Evolutionary conservation across 257 asterid genomes (phyloP).

Genomic region (Fraxinus pennsylvanica): DNA sequence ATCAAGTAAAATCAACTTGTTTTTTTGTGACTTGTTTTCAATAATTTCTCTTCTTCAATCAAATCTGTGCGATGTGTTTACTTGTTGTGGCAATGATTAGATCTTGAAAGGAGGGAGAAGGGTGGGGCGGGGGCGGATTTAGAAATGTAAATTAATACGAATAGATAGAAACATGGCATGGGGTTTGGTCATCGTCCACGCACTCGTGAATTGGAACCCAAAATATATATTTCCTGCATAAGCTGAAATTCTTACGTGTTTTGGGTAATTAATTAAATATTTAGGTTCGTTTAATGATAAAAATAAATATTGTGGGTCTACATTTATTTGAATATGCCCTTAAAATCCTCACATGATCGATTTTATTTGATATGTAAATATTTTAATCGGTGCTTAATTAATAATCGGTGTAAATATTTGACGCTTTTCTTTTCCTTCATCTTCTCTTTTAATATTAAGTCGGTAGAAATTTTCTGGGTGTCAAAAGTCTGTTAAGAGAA

Average conservation of each 20-base stretch:
- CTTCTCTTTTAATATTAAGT: too few species aligned
- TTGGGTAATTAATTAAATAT: not conserved
- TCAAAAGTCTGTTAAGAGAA: too few species aligned
- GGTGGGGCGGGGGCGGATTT: too few species aligned
- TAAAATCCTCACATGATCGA: slow-evolving; percentile 24
- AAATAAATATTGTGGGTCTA: slow-evolving; percentile 6
- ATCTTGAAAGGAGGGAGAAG: too few species aligned
- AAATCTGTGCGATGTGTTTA: too few species aligned
- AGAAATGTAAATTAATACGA: not conserved
- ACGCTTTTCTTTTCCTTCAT: too few species aligned
- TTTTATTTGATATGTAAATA: slow-evolving; percentile 23
- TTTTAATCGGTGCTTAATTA: not conserved
- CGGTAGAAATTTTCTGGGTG: too few species aligned
- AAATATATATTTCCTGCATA: slow-evolving; percentile 2
- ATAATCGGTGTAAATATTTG: not conserved
- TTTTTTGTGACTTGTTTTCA: too few species aligned
- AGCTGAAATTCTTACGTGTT: slow-evolving; percentile 19
- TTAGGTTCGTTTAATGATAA: not conserved
- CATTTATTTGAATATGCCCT: slow-evolving; percentile 26
- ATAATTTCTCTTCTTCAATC: too few species aligned
- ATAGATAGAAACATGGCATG: slow-evolving; percentile 8
- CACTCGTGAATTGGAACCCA: not conserved
- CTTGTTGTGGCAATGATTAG: too few species aligned
- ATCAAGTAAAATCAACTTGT: too few species aligned
- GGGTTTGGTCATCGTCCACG: not conserved